A percentile compares a stretch with the other conserved stretches of the same genome.
Evolutionary conservation across 495 filamentous ascomycete species (phyloP).

Genomic region (Aspergillus avenaceus): DNA sequence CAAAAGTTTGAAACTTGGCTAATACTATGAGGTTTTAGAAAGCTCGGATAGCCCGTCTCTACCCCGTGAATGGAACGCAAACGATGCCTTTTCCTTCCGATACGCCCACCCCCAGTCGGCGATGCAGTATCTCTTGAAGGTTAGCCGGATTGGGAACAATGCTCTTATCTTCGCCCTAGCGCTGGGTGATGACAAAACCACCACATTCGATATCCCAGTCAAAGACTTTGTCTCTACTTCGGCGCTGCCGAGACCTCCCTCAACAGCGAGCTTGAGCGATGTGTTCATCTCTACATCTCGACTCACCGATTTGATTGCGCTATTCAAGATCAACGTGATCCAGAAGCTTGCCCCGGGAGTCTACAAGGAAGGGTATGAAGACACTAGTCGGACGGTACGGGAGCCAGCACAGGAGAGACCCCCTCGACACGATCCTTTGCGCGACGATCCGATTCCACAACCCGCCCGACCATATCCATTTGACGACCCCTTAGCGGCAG

Average conservation of each 20-base stretch:
- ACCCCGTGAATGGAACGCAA: conserved; percentile 72
- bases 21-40: too few relatives aligned
- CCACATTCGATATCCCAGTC: conserved; percentile 67
- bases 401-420: conserved; percentile 30
- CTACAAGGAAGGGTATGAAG: conserved; percentile 73
- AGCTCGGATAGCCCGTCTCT: conserved; percentile 52
- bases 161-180: conserved; percentile 77
- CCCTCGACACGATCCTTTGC: conserved; percentile 45
- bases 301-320: conserved; percentile 59
- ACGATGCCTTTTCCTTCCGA: conserved; percentile 69
- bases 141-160: conserved; percentile 78
- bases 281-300: conserved; percentile 70
- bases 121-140: conserved; percentile 76
- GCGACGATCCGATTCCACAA: conserved; percentile 48
- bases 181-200: conserved; percentile 74
- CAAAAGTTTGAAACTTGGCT: too few relatives aligned
- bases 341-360: conserved; percentile 73
- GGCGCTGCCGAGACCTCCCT: conserved; percentile 50
- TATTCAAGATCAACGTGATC: conserved; percentile 73
- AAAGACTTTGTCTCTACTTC: conserved; percentile 71
- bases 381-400: conserved; percentile 28
- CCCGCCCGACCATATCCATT: conserved; percentile 65
- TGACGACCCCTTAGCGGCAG: conserved; percentile 60
- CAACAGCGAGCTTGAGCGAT: conserved; percentile 49
- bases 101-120: conserved; percentile 89